Conservation (phyloP, 2,329 filamentous ascomycete genomes). For the Claviceps capensis region DNA sequence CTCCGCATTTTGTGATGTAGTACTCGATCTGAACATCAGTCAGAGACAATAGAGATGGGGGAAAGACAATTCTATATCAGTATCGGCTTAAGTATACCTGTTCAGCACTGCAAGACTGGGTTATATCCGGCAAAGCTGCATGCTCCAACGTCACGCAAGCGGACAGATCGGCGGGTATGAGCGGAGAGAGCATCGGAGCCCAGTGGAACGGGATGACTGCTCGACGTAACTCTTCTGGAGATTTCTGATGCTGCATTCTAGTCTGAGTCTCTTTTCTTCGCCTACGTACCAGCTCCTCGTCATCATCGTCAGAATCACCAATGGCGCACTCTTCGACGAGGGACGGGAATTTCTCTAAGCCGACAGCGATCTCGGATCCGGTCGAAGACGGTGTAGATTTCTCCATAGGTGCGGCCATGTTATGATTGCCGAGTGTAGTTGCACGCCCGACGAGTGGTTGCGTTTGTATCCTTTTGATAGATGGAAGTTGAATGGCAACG, state of each 20-base stretch:
- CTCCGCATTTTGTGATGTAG: conserved; percentile 20
- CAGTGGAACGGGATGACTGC: conserved; percentile 39
- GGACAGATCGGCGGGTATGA: conserved; percentile 53
- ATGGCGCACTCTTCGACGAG: conserved; percentile 5
- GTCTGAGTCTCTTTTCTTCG: conserved; percentile 2
- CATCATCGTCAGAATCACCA: conserved; percentile 7
- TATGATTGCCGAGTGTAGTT: not conserved
- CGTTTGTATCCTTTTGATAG: not conserved
- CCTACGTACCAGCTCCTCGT: conserved; percentile 4
- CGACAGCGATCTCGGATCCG: not conserved
- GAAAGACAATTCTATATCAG: not conserved
- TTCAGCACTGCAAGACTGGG: conserved; percentile 33
- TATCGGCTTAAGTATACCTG: conserved; percentile 27
- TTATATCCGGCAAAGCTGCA: conserved; percentile 38
- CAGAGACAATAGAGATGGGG: not conserved
- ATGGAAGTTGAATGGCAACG: not conserved
- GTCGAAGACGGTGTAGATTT: not conserved
- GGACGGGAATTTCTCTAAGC: not conserved
- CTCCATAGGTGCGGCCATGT: not conserved
- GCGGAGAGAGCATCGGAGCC: conserved; percentile 52
- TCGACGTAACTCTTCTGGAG: conserved; percentile 6
- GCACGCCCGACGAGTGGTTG: not conserved
- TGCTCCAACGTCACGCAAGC: conserved; percentile 24
- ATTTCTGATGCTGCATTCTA: conserved; percentile 4
- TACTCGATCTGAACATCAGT: conserved; percentile 14